Base-by-base conservation (phyloP, 352 stramenopile species). In the Globisporangium barbulae region DNA sequence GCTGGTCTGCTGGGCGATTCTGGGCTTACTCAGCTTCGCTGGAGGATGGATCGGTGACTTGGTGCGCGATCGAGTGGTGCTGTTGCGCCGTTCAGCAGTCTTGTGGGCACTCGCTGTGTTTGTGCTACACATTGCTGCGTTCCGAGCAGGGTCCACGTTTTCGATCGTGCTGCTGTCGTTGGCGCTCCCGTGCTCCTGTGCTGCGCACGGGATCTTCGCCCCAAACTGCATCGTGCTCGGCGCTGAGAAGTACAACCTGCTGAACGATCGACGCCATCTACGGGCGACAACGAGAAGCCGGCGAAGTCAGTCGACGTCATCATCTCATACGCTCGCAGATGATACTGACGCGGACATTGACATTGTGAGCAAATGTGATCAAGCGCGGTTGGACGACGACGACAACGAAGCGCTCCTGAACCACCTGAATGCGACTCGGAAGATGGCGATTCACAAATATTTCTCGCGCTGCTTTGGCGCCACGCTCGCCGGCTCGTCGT, bases 181-280 rank as follows among this genome's bases (percentile, higher is more conserved):
- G 9, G 80, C 71, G 0, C 81, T 89, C 35, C 45, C 78, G 1
- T 72, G 59, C 52, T 70, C 71, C 30, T 70, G 72, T 3, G n/a
- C 76, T 1, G 81, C 79, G 0, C 80, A 92, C 28, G 83, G 79
- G 0, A 60, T 83, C 4, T 39, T 85, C 1, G 67, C 79, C 2
- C 76, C 81, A 0, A 90, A 90, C 44, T 61, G 73, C 25, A 73
- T 91, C 44, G 81, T 79, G 28, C 42, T 90, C 10, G 70, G 65
- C 8, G 70, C 76, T 1, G 70, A 89, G 39, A 62, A 47, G n/a
- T 68, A 73, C 21, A 9, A 28, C 0, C 7, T 22, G 19, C 9
- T 28, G 17, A 62, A 68, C 63, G 55, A 63, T 39, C 55, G 55
- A 22, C 47, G 41, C 3, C 53, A 55, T 19, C 21, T 49, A 37